Base-by-base conservation (phyloP, 139 green algal species). In the Micractinium sp. region DNA sequence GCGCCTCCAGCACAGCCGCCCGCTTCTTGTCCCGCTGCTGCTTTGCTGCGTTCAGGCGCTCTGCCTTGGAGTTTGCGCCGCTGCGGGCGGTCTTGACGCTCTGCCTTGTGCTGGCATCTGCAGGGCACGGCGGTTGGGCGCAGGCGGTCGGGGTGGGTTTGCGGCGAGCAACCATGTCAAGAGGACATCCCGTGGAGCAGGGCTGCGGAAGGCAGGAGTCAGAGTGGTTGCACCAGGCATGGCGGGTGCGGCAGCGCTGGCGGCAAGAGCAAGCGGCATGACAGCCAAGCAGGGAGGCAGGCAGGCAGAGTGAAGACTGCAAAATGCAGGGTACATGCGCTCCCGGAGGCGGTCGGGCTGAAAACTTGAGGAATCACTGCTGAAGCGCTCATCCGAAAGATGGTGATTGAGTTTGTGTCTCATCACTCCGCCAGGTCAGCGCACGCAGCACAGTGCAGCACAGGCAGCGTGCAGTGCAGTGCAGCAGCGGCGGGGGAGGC, bases 1-100 rank as follows among this genome's bases (percentile, higher is more conserved):
- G 92, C 36, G 88, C 74, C 20, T 95, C 92, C 36, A 97, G 80
- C 29, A 94, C 81, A 88, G 96, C 91, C 38, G 92, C 87, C 7
- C 93, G 92, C 90, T 97, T 96, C 33, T 91, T 66, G 31, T 97
- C 94, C 22, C 94, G 90, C 25, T 94, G 85, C 87, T 96, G 93
- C 85, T 94, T 96, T 61, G 94, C 88, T 31, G 93, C 92, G 5
- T 93, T 93, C 31, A 95, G 74, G 0, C 95, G 93, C 87, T 96
- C 89, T 12, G 91, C 82, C 88, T 96, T 96, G 82, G 88, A 83
- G 0, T 93, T 87, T 47, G 90, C 92, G 5, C 85, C 82, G 35
- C 25, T 63, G 66, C 82, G 82, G 66, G 56, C 35, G 7, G 82
- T 36, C 27, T 87, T 87, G 12, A 87, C 29, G 82, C 66, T 63